Conservation (phyloP, 768 basidiomycete genomes). For the Leccinum pellstonianum region DNA sequence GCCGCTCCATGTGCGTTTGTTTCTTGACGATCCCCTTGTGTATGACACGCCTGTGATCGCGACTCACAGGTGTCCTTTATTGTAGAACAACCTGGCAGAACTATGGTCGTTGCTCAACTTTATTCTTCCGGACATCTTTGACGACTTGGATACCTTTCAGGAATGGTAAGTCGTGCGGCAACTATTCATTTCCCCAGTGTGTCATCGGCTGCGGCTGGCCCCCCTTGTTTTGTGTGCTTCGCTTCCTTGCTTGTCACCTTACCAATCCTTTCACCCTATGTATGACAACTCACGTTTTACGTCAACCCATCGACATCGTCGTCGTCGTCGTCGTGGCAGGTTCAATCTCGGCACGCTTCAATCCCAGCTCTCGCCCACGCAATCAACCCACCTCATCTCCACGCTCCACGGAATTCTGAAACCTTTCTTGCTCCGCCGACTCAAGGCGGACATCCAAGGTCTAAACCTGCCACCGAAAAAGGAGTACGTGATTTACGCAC, state of each 20-base stretch:
- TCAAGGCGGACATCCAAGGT: conserved; percentile 85
- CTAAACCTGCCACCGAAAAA: conserved; percentile 80
- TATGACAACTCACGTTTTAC: neutral
- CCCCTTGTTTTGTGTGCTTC: neutral
- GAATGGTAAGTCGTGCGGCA: conserved; percentile 57
- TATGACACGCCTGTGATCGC: neutral
- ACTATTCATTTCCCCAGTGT: neutral
- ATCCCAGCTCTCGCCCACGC: conserved; percentile 51
- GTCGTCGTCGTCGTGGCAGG: conserved; percentile 37
- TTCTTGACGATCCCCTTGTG: neutral
- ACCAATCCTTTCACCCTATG: neutral
- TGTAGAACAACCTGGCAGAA: conserved; percentile 95
- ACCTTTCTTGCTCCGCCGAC: conserved; percentile 88
- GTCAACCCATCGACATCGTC: neutral
- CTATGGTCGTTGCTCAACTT: conserved; percentile 96
- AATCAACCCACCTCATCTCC: conserved; percentile 66
- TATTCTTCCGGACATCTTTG: conserved; percentile 91
- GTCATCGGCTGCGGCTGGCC: neutral
- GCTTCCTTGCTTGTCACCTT: neutral
- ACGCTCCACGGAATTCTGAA: conserved; percentile 89
- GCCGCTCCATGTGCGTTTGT: conserved; percentile 79
- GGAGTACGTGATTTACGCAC: conserved; percentile 92
- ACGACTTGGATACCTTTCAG: conserved; percentile 86
- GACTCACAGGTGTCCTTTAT: neutral
- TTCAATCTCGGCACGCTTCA: conserved; percentile 72